A percentile compares a stretch with the other conserved stretches of the same genome.
Evolutionary conservation across 306 rosid species (phyloP).

Genomic region (Cicer bijugum): DNA sequence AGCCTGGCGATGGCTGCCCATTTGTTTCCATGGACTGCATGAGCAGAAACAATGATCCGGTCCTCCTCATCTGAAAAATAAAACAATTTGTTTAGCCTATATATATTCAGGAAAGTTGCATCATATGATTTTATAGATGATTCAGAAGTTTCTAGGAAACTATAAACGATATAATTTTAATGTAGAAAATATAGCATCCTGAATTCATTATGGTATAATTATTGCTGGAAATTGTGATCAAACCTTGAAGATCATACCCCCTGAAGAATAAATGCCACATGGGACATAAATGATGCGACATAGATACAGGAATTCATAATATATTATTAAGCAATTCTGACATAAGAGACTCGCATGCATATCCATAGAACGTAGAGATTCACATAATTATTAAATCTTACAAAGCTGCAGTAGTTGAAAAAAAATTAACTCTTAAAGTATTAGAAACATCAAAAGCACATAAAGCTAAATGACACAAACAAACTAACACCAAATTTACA

Average conservation of each 20-base stretch:
- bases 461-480: neutral
- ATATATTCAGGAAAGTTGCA: slow-evolving; percentile 28
- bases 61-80: slow-evolving; percentile 87
- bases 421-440: neutral
- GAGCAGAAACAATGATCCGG: slow-evolving; percentile 83
- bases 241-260: slow-evolving; percentile 20
- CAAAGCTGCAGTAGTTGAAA: slow-evolving; percentile 1
- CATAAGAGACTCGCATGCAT: neutral
- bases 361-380: slow-evolving; percentile 23
- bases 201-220: slow-evolving; percentile 1
- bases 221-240: neutral
- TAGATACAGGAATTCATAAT: neutral
- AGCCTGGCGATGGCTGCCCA: slow-evolving; percentile 92
- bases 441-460: slow-evolving; percentile 6
- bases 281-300: neutral
- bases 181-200: neutral
- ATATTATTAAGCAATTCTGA: neutral
- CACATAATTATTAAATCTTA: neutral
- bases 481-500: slow-evolving; percentile 11
- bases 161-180: neutral
- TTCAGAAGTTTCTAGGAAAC: slow-evolving; percentile 29
- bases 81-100: slow-evolving; percentile 40
- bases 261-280: neutral
- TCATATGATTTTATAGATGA: slow-evolving; percentile 24
- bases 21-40: slow-evolving; percentile 84